phyloP scores from a whole-genome alignment of 2,329 filamentous ascomycete species.

The Aspergillus jensenii region DNA sequence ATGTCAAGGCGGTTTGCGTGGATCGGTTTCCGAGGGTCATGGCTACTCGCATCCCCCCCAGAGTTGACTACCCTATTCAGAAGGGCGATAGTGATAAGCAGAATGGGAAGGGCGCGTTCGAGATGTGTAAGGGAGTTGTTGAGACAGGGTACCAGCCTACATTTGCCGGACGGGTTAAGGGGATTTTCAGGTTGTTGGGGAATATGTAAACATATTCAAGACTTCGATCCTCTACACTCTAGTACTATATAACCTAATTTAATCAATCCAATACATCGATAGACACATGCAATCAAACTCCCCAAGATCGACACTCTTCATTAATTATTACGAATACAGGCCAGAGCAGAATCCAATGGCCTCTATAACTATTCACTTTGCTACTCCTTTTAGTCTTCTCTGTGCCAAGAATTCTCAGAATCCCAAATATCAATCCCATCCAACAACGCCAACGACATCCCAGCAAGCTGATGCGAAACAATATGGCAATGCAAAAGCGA shows the following conservation, averaged over 20 bases:
- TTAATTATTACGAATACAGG: neutral
- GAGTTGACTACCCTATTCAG: conserved; percentile 77
- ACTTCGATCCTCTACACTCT: neutral
- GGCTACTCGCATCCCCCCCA: conserved; percentile 75
- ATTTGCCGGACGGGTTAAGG: conserved; percentile 40
- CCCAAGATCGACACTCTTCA: neutral
- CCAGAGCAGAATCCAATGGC: too few species aligned
- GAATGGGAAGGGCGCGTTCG: conserved; percentile 64
- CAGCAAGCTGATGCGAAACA: conserved; percentile 47
- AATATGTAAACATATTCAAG: conserved; percentile 32
- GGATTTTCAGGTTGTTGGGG: conserved; percentile 37
- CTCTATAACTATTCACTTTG: too few species aligned
- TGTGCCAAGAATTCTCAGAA: conserved; percentile 8
- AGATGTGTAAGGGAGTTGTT: conserved; percentile 47
- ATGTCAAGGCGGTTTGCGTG: conserved; percentile 80
- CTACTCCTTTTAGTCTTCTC: too few species aligned
- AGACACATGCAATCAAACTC: neutral
- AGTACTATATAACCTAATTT: neutral
- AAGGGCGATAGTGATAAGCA: conserved; percentile 53
- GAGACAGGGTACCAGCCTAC: conserved; percentile 49
- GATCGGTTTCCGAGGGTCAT: conserved; percentile 62
- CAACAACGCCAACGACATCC: conserved; percentile 50
- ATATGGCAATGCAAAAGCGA: conserved; percentile 55
- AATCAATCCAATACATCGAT: neutral
- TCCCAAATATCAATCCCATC: conserved; percentile 50